Evolutionary conservation across 371 early-diverging fungal species (phyloP), one percentile per base, ranked within the genome.

Genomic region (Smittium culicis): DNA sequence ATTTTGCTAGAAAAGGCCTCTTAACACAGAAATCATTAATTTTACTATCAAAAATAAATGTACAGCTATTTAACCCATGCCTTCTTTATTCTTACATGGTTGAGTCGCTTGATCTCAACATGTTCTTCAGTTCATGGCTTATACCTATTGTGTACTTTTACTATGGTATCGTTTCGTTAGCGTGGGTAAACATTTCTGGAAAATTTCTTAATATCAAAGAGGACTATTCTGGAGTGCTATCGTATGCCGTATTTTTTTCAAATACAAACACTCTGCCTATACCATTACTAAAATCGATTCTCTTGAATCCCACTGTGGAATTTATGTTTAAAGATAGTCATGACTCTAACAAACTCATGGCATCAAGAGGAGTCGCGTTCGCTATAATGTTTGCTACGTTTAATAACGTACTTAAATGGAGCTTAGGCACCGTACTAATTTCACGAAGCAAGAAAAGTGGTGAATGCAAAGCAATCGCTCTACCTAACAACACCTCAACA

Each of bases 231-330:
- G 79, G 81, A 25, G 83, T 89, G 70, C 80, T 86, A 14, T 72
- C 76, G 5, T 83, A 85, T 8, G 85, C 87, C n/a, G 77, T 82
- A 64, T 79, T 87, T 71, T 88, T 88, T 68, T 79, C 81, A 55
- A 89, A 89, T 66, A 82, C 86, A 62, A 89, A 89, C 72, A 84
- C 86, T 11, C 69, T 88, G 17, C 87, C 89, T 14, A 81, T 89
- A 34, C 85, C 88, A 2, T 72, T 87, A 27, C 79, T 89, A 34
- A 77, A 83, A 31, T 84, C 85, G 30, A 77, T 88, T 56, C 83
- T 88, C 1, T 75, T 82, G 25, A 86, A 86, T 35, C 83, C 83
- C 35, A 86, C 82, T 5, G 83, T 81, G 28, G 75, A 79, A 56
- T 74, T 79, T 5, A 74, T 89, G 1, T 79, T 77, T 63, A 80